A percentile compares a stretch with the other conserved stretches of the same genome.
phyloP scores from a whole-genome alignment of 176 grass and related monocot species.

The Typha latifolia region DNA sequence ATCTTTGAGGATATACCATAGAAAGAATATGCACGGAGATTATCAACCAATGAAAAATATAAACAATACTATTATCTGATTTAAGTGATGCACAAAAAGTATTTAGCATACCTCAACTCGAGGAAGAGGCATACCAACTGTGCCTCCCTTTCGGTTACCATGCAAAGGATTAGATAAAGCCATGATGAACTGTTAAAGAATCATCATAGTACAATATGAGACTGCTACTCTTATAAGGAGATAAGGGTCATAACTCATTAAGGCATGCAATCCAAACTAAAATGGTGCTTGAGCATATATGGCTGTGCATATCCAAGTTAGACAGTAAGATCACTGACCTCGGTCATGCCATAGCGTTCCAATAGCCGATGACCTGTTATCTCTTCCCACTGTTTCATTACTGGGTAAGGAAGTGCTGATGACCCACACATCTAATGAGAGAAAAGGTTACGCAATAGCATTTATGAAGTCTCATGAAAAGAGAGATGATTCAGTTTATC shows the following conservation, averaged over 20 bases:
- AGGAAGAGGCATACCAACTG: conserved; percentile 85
- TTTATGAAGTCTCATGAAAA: too few relatives aligned
- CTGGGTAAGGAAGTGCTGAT: conserved; percentile 86
- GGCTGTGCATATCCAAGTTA: not conserved
- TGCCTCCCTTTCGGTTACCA: conserved; percentile 66
- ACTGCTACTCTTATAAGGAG: not conserved
- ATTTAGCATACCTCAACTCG: conserved; percentile 56
- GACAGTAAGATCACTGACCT: conserved; percentile 39
- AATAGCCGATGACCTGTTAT: conserved; percentile 80
- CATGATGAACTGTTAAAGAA: conserved; percentile 83
- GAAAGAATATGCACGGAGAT: not conserved
- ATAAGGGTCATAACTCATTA: not conserved
- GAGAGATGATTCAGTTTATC: too few relatives aligned
- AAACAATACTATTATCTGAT: not conserved
- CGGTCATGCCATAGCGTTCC: conserved; percentile 97
- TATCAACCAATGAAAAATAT: not conserved
- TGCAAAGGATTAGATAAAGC: conserved; percentile 86
- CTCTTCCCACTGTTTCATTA: conserved; percentile 90
- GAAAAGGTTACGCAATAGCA: conserved; percentile 8
- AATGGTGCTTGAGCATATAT: not conserved
- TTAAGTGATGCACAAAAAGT: conserved; percentile 15
- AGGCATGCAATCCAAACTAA: not conserved
- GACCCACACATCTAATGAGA: conserved; percentile 87
- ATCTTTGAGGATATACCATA: not conserved
- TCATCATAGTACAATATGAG: conserved; percentile 13